Conservation (phyloP, 768 basidiomycete species). For the Coprinopsis strossmayeri region DNA sequence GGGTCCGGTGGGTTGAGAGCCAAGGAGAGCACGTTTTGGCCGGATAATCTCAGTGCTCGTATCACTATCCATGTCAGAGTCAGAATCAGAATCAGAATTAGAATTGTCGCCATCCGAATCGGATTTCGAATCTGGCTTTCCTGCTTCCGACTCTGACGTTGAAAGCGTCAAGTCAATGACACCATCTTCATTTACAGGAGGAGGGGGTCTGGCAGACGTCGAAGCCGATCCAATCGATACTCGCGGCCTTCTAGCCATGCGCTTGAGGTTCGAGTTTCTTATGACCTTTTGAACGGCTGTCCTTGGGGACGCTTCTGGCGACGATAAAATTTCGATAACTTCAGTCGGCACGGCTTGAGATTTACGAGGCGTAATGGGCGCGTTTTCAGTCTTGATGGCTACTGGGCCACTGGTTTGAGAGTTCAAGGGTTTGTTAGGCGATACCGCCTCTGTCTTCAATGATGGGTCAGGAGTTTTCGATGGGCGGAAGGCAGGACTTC, state of each 20-base stretch:
- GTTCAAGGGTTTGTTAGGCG: constrained; percentile 9
- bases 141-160: too few species aligned
- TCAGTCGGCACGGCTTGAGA: not conserved
- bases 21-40: not conserved
- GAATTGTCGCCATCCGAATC: too few species aligned
- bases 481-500: too few species aligned
- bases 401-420: not conserved
- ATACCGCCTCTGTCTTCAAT: too few species aligned
- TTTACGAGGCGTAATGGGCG: not conserved
- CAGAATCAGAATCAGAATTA: not conserved
- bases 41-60: not conserved
- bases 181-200: too few species aligned
- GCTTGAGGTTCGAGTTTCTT: not conserved
- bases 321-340: not conserved
- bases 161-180: too few species aligned
- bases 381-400: not conserved
- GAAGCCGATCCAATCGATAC: too few species aligned
- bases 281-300: not conserved
- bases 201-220: too few species aligned
- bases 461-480: too few species aligned
- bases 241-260: not conserved
- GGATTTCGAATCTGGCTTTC: too few species aligned
- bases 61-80: not conserved
- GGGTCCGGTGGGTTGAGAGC: not conserved
- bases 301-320: not conserved